Percentiles rank a stretch among this genome's conserved stretches.
phyloP scores from a whole-genome alignment of 768 basidiomycete species.

The Phaeotremella fagi region DNA sequence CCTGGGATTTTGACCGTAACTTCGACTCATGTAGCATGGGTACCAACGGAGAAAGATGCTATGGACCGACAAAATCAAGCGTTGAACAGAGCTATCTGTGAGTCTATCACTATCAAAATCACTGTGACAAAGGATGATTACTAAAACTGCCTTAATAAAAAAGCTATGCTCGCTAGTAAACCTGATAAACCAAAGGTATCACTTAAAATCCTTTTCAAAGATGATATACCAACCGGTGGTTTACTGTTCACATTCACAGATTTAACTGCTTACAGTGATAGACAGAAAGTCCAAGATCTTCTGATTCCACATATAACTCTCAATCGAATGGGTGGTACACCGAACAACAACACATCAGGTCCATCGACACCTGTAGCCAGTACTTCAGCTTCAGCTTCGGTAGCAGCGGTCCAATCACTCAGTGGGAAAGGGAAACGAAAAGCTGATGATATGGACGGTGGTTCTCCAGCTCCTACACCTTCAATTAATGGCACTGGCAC shows the following conservation, averaged over 20 bases:
- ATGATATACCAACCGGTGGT: constrained; percentile 40
- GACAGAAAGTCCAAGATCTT: constrained; percentile 38
- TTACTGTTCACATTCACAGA: constrained; percentile 45
- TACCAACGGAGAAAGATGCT: constrained; percentile 18
- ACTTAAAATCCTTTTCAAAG: constrained; percentile 45
- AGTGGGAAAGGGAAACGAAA: constrained; percentile 29
- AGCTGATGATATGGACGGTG: constrained; percentile 13
- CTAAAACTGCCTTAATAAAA: neutral
- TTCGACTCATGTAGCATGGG: constrained; percentile 35
- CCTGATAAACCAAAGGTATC: constrained; percentile 37
- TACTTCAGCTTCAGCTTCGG: constrained; percentile 4
- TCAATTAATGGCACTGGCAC: neutral
- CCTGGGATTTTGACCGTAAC: constrained; percentile 28
- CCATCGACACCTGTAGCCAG: neutral
- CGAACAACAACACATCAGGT: constrained; percentile 3
- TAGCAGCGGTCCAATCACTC: constrained; percentile 6
- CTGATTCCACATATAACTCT: constrained; percentile 40
- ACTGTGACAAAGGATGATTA: neutral
- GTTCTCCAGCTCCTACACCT: constrained; percentile 2
- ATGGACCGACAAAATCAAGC: constrained; percentile 39
- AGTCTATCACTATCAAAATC: constrained; percentile 10
- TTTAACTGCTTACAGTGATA: constrained; percentile 20
- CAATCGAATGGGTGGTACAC: constrained; percentile 20
- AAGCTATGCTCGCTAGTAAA: constrained; percentile 47
- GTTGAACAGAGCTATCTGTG: constrained; percentile 31